Evolutionary conservation across 2,329 filamentous ascomycete species (phyloP).

Genomic region (Exophiala xenobiotica): DNA sequence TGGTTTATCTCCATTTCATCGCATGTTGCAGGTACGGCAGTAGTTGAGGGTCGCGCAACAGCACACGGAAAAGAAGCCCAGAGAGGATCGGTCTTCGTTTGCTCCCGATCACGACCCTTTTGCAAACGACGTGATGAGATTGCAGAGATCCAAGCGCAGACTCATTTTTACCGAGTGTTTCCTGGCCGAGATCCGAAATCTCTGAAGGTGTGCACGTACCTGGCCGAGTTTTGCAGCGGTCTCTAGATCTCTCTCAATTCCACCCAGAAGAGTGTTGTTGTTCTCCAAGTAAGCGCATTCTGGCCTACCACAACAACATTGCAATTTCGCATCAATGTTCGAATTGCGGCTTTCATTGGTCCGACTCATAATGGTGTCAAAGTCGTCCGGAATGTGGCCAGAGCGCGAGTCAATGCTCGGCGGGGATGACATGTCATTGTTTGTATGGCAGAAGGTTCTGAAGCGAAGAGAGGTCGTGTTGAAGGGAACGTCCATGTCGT

Average conservation of each 20-base stretch:
- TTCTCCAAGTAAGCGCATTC: slow-evolving; percentile 79
- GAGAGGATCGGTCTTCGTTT: neutral
- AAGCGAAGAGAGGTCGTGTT: slow-evolving; percentile 25
- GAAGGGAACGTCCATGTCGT: slow-evolving; percentile 18
- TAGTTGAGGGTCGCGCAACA: too few relatives aligned
- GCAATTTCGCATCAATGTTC: slow-evolving; percentile 23
- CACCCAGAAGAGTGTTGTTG: slow-evolving; percentile 74
- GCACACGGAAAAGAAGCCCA: neutral
- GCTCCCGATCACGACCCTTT: neutral
- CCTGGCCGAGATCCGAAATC: slow-evolving; percentile 1
- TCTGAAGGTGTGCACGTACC: slow-evolving; percentile 61
- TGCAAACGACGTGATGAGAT: slow-evolving; percentile 3
- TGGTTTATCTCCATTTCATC: slow-evolving; percentile 8
- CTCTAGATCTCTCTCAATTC: slow-evolving; percentile 82
- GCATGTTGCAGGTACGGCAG: neutral
- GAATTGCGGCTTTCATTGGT: slow-evolving; percentile 17
- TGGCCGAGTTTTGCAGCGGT: slow-evolving; percentile 85
- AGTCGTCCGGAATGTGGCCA: slow-evolving; percentile 26
- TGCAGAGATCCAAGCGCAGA: slow-evolving; percentile 9
- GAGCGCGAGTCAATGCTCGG: slow-evolving; percentile 24
- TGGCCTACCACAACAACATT: slow-evolving; percentile 80
- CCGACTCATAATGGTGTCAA: slow-evolving; percentile 22
- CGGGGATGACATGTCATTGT: slow-evolving; percentile 22
- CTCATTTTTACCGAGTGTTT: neutral
- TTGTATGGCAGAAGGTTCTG: slow-evolving; percentile 26